Conservation (phyloP, 1,284 basidiomycete genomes). For the Inonotus hispidus region DNA sequence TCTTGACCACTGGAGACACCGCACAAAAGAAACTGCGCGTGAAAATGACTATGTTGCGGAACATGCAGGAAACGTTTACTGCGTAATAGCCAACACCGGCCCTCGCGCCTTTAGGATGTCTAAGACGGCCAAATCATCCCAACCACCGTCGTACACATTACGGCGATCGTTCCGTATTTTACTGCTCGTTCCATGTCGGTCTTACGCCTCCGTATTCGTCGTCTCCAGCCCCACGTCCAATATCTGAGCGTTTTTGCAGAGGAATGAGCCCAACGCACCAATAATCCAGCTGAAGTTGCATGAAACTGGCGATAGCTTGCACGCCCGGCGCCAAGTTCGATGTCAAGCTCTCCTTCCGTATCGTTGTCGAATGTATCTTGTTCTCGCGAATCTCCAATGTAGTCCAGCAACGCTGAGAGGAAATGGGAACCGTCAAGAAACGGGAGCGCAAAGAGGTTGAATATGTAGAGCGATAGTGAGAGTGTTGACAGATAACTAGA, state of each 20-base stretch:
- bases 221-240: constrained; percentile 4
- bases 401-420: constrained; percentile 34
- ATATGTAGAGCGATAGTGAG: constrained; percentile 62
- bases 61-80: no score
- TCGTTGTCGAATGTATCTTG: not conserved
- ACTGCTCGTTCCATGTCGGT: not conserved
- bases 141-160: constrained; percentile 2
- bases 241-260: not conserved
- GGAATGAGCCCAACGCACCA: not conserved
- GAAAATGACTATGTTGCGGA: no score
- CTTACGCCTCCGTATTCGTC: not conserved
- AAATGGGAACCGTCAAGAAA: constrained; percentile 58
- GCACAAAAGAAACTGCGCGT: no score
- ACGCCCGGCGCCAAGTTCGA: not conserved
- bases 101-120: not conserved
- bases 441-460: constrained; percentile 66
- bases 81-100: no score
- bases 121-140: not conserved
- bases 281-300: not conserved
- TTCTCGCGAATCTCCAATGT: not conserved
- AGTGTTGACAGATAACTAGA: constrained; percentile 57
- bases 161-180: not conserved
- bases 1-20: no score
- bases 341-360: not conserved
- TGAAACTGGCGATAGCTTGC: not conserved